Percentiles rank a stretch among this genome's conserved stretches.
These are phyloP conservation scores for Aspergillus novoparasiticus DNA, from an alignment of 2,329 filamentous ascomycete species.

Conservation along the genomic window DNA sequence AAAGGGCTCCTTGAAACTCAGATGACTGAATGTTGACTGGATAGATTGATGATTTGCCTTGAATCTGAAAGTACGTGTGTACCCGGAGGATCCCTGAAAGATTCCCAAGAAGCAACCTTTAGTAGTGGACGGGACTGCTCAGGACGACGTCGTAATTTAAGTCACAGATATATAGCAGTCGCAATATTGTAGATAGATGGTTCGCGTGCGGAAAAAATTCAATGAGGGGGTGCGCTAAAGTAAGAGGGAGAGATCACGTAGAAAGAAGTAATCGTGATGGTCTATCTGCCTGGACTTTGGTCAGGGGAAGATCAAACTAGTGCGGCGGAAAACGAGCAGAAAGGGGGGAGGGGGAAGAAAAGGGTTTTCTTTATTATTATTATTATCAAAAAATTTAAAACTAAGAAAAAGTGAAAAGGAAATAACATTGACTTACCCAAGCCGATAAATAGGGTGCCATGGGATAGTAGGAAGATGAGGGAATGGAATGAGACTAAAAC, in stretches of 20 bases:
- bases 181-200: neutral
- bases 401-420: neutral
- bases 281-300: conserved; percentile 9
- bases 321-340: neutral
- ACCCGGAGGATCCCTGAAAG: conserved; percentile 3
- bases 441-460: conserved; percentile 13
- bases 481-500: neutral
- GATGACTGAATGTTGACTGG: neutral
- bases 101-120: conserved; percentile 1
- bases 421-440: conserved; percentile 6
- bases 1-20: neutral
- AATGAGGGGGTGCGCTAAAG: neutral
- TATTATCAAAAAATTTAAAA: neutral
- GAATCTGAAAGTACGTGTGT: conserved; percentile 4
- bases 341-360: neutral
- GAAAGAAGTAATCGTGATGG: conserved; percentile 3
- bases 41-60: neutral
- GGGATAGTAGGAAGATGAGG: neutral
- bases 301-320: conserved; percentile 15
- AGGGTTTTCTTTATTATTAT: too few species aligned
- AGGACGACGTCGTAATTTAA: conserved; percentile 1
- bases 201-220: conserved; percentile 1
- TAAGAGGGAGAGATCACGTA: conserved; percentile 1
- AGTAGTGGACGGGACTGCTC: conserved; percentile 1
- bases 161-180: neutral